phyloP scores from a whole-genome alignment of 2,329 filamentous ascomycete species.

The Penicillium griseofulvum region DNA sequence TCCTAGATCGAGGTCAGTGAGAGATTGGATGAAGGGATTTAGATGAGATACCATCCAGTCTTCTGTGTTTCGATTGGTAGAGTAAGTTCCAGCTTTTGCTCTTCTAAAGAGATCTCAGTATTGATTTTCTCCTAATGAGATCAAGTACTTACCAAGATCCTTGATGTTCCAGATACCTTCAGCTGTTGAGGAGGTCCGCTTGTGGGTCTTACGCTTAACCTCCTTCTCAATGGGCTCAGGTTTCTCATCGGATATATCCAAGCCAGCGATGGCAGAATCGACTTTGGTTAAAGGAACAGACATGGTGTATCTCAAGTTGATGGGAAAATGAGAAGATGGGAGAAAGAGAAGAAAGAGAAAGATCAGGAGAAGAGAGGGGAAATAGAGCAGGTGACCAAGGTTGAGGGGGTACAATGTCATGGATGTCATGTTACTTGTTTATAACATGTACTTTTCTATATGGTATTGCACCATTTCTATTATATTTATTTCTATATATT shows the following conservation, averaged over 20 bases:
- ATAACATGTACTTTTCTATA: too few relatives aligned
- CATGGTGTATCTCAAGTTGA: slow-evolving; percentile 41
- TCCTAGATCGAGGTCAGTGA: slow-evolving; percentile 57
- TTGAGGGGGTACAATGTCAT: slow-evolving; percentile 18
- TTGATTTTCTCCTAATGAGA: neutral
- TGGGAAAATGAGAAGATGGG: slow-evolving; percentile 1
- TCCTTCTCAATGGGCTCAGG: slow-evolving; percentile 31
- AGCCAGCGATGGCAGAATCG: slow-evolving; percentile 84
- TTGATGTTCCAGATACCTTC: slow-evolving; percentile 77
- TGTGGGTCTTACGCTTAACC: slow-evolving; percentile 53
- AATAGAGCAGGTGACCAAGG: slow-evolving; percentile 32
- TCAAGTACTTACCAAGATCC: slow-evolving; percentile 69
- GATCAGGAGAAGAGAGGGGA: slow-evolving; percentile 10
- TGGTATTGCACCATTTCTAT: too few relatives aligned
- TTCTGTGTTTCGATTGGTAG: slow-evolving; percentile 39
- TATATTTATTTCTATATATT: too few relatives aligned
- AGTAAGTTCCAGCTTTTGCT: slow-evolving; percentile 31
- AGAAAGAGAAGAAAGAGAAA: slow-evolving; percentile 7
- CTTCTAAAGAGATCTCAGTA: slow-evolving; percentile 20
- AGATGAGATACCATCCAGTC: slow-evolving; percentile 28
- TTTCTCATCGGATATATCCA: slow-evolving; percentile 66
- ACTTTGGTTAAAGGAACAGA: slow-evolving; percentile 74
- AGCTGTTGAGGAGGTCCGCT: slow-evolving; percentile 69
- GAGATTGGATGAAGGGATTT: neutral
- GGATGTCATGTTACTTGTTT: slow-evolving; percentile 21